Percentiles rank a stretch among this genome's conserved stretches.
Evolutionary conservation across 352 stramenopile species (phyloP).

Genomic region (Phytophthora pinifolia): DNA sequence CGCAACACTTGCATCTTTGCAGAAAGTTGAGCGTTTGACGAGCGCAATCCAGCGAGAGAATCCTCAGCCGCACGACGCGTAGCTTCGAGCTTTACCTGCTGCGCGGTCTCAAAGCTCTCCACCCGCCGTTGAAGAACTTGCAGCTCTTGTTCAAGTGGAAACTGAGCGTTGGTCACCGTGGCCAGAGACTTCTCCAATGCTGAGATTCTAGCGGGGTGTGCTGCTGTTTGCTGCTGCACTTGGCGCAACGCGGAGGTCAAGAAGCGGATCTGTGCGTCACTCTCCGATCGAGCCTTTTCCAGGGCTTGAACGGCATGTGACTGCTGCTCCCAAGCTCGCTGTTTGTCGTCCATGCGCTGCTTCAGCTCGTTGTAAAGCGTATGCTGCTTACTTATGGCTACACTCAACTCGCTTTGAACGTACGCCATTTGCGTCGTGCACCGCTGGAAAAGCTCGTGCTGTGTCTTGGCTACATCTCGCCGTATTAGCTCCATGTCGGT

Average conservation of each 20-base stretch:
- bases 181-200: constrained; percentile 25
- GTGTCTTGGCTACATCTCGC: constrained; percentile 32
- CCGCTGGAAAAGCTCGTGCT: constrained; percentile 44
- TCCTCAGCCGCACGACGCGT: constrained; percentile 20
- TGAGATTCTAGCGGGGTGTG: constrained; percentile 21
- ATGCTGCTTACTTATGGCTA: constrained; percentile 18
- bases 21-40: constrained; percentile 33
- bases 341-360: constrained; percentile 34
- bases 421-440: constrained; percentile 37
- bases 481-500: constrained; percentile 26
- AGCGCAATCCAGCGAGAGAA: constrained; percentile 27
- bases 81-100: constrained; percentile 28
- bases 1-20: constrained; percentile 48
- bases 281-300: constrained; percentile 23
- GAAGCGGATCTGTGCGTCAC: constrained; percentile 13
- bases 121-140: constrained; percentile 24
- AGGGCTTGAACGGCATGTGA: constrained; percentile 22
- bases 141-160: constrained; percentile 21
- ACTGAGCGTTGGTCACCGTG: constrained; percentile 10
- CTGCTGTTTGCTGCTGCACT: constrained; percentile 31
- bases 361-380: constrained; percentile 31
- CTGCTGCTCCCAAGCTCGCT: constrained; percentile 33
- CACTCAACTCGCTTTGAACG: constrained; percentile 29
- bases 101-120: constrained; percentile 28
- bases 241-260: constrained; percentile 23